Percentiles rank a stretch among this genome's conserved stretches.
These are phyloP conservation scores for Jatropha multifida DNA, from an alignment of 441 rosid species.

Conservation along the genomic window DNA sequence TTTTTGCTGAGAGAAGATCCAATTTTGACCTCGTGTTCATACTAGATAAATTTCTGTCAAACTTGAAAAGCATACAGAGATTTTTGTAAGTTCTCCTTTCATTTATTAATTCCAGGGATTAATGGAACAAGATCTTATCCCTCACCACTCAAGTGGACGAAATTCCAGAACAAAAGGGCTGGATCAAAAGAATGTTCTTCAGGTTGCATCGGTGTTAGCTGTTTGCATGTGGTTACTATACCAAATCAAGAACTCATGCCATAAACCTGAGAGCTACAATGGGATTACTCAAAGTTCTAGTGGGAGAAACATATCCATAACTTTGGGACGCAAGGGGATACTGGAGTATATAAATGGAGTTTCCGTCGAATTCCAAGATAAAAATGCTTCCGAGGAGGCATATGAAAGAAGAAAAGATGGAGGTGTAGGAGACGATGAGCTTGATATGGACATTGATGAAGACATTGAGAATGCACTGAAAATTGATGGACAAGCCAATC, in stretches of 20 bases:
- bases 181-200: slow-evolving; percentile 3
- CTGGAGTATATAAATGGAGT: neutral
- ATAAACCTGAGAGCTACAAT: neutral
- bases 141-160: neutral
- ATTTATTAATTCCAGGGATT: neutral
- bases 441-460: neutral
- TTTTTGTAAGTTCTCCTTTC: neutral
- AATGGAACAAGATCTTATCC: slow-evolving; percentile 10
- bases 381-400: neutral
- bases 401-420: neutral
- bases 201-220: neutral
- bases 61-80: too few relatives aligned
- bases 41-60: neutral
- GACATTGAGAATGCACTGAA: neutral
- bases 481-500: neutral
- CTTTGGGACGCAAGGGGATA: slow-evolving; percentile 13
- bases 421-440: slow-evolving; percentile 8
- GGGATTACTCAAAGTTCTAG: neutral
- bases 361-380: neutral
- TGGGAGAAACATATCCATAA: neutral
- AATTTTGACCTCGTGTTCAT: neutral
- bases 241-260: neutral
- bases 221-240: slow-evolving; percentile 13
- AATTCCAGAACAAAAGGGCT: slow-evolving; percentile 1
- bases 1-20: neutral